Evolutionary conservation across 2,329 filamentous ascomycete species (phyloP).

Genomic region (Alternaria sp.): DNA sequence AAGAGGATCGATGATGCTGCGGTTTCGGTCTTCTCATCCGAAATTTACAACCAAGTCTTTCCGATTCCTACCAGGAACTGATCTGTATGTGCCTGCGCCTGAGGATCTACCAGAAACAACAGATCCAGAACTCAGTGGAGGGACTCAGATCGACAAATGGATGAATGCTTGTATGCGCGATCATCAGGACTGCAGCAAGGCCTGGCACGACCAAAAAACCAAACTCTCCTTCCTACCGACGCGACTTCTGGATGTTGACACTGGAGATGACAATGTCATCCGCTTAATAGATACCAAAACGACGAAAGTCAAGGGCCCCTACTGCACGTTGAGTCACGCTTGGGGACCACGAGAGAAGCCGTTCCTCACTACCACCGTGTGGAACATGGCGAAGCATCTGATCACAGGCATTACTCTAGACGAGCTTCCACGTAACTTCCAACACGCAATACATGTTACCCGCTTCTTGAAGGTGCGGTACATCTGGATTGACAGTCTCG

Average conservation of each 20-base stretch:
- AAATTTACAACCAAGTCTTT: not conserved
- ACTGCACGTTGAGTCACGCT: conserved; percentile 29
- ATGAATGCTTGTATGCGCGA: not conserved
- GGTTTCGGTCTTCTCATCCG: not conserved
- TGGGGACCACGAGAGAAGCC: conserved; percentile 19
- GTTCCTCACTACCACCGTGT: not conserved
- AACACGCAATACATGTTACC: conserved; percentile 8
- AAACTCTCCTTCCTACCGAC: not conserved
- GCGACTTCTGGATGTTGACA: not conserved
- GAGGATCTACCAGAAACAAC: not conserved
- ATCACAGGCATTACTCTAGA: not conserved
- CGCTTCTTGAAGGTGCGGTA: conserved; percentile 25
- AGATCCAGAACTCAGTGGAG: not conserved
- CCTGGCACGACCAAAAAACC: not conserved
- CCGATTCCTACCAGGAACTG: not conserved
- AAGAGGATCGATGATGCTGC: not conserved
- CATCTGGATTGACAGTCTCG: conserved; percentile 31
- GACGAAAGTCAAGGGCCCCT: conserved; percentile 15
- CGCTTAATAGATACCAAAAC: conserved; percentile 12
- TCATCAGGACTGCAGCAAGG: not conserved
- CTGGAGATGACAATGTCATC: not conserved
- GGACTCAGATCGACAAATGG: not conserved
- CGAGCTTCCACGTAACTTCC: not conserved
- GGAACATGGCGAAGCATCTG: not conserved
- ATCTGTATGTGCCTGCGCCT: not conserved